These are phyloP conservation scores for Moelleriella libera DNA, from an alignment of 2,329 filamentous ascomycete genomes.

Conservation along the genomic window DNA sequence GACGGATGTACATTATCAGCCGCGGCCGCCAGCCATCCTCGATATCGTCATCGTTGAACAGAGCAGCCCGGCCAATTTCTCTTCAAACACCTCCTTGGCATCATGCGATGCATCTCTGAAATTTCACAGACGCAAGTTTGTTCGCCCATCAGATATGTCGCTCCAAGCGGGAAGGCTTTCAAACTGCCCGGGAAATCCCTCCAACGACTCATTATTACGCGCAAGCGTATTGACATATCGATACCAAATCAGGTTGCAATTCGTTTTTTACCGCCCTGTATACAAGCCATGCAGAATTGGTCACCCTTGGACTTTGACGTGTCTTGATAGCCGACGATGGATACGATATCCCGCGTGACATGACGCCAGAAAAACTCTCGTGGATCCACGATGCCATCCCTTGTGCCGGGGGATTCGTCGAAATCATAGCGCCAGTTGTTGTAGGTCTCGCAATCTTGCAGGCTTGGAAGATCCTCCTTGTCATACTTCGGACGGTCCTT, in stretches of 20 bases:
- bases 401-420: neutral
- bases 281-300: neutral
- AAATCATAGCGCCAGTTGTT: neutral
- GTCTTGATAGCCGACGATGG: neutral
- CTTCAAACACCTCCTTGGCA: neutral
- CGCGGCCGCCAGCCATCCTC: neutral
- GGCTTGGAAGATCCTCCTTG: neutral
- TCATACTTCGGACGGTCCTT: constrained; percentile 1
- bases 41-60: neutral
- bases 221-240: neutral
- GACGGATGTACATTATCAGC: neutral
- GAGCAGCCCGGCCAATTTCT: neutral
- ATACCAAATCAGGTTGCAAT: neutral
- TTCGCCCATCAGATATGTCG: neutral
- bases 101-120: neutral
- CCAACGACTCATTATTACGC: neutral
- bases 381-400: neutral
- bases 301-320: neutral
- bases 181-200: neutral
- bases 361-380: neutral
- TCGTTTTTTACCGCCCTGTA: neutral
- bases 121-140: neutral
- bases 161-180: neutral
- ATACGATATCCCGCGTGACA: neutral
- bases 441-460: neutral